A percentile compares a stretch with the other conserved stretches of the same genome.
Evolutionary conservation across 164 flowering plant genomes (phyloP).

Genomic region (Macadamia integrifolia): DNA sequence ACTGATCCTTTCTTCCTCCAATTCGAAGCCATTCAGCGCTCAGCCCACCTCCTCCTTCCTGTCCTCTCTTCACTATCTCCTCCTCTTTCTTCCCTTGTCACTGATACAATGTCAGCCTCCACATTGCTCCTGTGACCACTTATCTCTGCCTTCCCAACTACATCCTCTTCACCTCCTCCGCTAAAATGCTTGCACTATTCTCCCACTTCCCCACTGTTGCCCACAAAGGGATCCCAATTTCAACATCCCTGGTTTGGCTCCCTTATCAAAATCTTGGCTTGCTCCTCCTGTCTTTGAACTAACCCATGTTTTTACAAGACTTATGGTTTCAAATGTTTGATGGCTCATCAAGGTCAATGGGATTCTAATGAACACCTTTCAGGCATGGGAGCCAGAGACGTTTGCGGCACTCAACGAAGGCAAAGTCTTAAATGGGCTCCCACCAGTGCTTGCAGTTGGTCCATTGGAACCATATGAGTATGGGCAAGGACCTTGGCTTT

Average conservation of each 20-base stretch:
- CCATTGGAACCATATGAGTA: slow-evolving; percentile 27
- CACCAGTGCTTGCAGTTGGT: slow-evolving; percentile 37
- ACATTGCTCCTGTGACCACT: slow-evolving; percentile 7
- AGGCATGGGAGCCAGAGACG: slow-evolving; percentile 29
- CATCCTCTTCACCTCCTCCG: slow-evolving; percentile 33
- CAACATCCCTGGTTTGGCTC: neutral
- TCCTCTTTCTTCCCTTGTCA: slow-evolving; percentile 21
- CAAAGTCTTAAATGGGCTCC: slow-evolving; percentile 19
- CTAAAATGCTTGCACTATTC: slow-evolving; percentile 31
- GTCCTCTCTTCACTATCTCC: slow-evolving; percentile 28
- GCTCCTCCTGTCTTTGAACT: slow-evolving; percentile 22
- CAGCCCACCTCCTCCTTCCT: slow-evolving; percentile 27
- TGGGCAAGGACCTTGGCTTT: neutral
- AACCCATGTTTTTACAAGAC: slow-evolving; percentile 16
- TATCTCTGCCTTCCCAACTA: slow-evolving; percentile 25
- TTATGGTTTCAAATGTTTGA: slow-evolving; percentile 14
- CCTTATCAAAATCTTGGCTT: slow-evolving; percentile 26
- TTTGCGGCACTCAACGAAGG: slow-evolving; percentile 31
- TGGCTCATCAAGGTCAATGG: slow-evolving; percentile 25
- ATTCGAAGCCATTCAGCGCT: slow-evolving; percentile 31
- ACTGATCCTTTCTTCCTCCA: slow-evolving; percentile 42
- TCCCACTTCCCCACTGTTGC: slow-evolving; percentile 12
- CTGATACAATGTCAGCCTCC: slow-evolving; percentile 14
- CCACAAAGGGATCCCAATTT: neutral
- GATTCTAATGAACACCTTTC: slow-evolving; percentile 35